Evolutionary conservation across 805 yeast species (phyloP).

Genomic region (Yamadazyma ubonensis): DNA sequence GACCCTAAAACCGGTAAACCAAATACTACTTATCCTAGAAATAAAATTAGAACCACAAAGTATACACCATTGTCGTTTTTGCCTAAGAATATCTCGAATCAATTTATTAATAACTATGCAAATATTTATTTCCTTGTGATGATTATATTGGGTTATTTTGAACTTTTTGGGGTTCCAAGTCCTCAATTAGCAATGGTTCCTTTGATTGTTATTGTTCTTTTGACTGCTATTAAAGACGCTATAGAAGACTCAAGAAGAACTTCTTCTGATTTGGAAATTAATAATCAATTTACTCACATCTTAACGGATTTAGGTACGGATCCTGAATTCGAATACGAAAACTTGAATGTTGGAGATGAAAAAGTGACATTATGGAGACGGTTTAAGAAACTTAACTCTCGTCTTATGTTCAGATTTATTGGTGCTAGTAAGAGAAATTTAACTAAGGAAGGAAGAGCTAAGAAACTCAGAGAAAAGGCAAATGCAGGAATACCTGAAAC

Average conservation of each 20-base stretch:
- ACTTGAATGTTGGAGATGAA: slow-evolving; percentile 63
- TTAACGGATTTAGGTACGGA: slow-evolving; percentile 34
- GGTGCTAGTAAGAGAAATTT: slow-evolving; percentile 28
- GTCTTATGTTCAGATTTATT: slow-evolving; percentile 26
- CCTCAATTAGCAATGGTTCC: slow-evolving; percentile 79
- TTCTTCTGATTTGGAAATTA: slow-evolving; percentile 66
- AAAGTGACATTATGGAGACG: slow-evolving; percentile 66
- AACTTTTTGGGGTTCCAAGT: slow-evolving; percentile 76
- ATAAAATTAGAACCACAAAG: slow-evolving; percentile 92
- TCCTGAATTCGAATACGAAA: slow-evolving; percentile 32
- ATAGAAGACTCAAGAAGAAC: slow-evolving; percentile 80
- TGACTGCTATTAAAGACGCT: slow-evolving; percentile 79
- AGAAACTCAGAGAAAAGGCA: slow-evolving; percentile 22
- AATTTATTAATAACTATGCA: slow-evolving; percentile 80
- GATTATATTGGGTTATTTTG: slow-evolving; percentile 76
- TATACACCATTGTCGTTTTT: slow-evolving; percentile 87
- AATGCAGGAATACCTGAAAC: slow-evolving; percentile 8
- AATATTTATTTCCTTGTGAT: slow-evolving; percentile 80
- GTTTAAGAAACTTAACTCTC: slow-evolving; percentile 54
- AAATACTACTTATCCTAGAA: slow-evolving; percentile 64
- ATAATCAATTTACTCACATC: slow-evolving; percentile 71
- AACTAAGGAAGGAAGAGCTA: slow-evolving; percentile 37
- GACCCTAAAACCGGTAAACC: slow-evolving; percentile 64
- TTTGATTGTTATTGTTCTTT: slow-evolving; percentile 68
- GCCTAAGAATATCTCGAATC: slow-evolving; percentile 78